phyloP scores from a whole-genome alignment of 2,329 filamentous ascomycete genomes.

The Thyridium curvatum region DNA sequence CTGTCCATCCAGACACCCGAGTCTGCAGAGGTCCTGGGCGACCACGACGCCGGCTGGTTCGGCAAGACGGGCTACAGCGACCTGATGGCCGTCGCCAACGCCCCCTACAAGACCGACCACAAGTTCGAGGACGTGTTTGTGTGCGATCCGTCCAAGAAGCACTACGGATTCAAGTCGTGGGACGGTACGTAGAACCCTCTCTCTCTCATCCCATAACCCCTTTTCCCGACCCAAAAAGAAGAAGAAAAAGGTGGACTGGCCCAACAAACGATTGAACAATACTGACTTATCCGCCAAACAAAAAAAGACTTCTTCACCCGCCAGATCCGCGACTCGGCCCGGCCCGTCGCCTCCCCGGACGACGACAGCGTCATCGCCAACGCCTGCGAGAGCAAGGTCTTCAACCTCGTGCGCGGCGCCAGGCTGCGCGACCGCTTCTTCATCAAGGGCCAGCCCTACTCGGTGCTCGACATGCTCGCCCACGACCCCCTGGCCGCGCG shows the following conservation, averaged over 20 bases:
- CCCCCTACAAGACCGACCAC: conserved; percentile 29
- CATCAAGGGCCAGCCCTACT: conserved; percentile 65
- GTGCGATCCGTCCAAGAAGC: conserved; percentile 46
- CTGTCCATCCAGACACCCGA: conserved; percentile 38
- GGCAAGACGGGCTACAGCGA: conserved; percentile 39
- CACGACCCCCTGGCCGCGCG: conserved; percentile 41
- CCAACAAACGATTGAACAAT: no score
- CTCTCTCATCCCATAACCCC: conserved; percentile 5
- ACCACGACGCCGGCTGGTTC: conserved; percentile 46
- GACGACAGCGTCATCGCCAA: conserved; percentile 52
- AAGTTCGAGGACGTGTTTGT: conserved; percentile 55
- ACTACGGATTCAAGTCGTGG: conserved; percentile 61
- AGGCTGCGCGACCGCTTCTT: conserved; percentile 57
- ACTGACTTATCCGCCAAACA: no score
- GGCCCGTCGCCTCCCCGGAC: conserved; percentile 51
- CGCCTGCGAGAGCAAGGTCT: conserved; percentile 58
- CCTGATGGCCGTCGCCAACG: conserved; percentile 45
- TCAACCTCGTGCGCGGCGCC: conserved; percentile 41
- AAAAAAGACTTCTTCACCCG: conserved; percentile 56
- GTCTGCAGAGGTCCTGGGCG: conserved; percentile 44
- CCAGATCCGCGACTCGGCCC: conserved; percentile 41
- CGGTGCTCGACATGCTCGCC: conserved; percentile 55
- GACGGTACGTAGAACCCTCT: conserved; percentile 36
- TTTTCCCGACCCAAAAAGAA: no score
- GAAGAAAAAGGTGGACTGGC: no score